Evolutionary conservation across 768 basidiomycete species (phyloP), one percentile per base, ranked within the genome.

Genomic region (Boletus pseudo-olivaceus): DNA sequence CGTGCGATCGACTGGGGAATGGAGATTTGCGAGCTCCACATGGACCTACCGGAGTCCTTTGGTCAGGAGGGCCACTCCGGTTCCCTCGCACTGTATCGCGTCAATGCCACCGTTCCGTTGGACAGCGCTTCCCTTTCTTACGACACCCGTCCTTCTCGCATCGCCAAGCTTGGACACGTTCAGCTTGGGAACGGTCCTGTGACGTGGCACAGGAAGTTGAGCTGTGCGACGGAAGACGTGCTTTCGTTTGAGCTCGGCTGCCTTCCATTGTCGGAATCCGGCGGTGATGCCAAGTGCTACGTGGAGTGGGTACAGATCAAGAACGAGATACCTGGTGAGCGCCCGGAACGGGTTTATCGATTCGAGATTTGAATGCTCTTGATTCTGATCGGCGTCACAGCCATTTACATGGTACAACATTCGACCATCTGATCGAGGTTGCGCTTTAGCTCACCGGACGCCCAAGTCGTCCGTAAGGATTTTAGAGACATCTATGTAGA

Each of bases 231-330:
- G 19, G 58, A 59, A 1, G 58, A 60, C 15, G 58, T 59, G 2
- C 52, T 60, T 8, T 54, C 58, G 4, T 59, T 59, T 26, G 58
- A 59, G 30, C 51, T 59, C 17, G 30, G 58, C 7, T 59, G 58
- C 15, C 47, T 55, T 41, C 48, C 58, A 3, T 15, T 4, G 44
- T 48, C 27, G 14, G 58, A 59, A 38, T 49, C 51, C 1, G 52
- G 51, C 5, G 57, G 42, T 3, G 57, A 59, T 46, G n/a, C 47
- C 12, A 27, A 23, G 3, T 59, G 58, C 33, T 23, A 30, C 1
- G 48, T 59, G 5, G 58, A 59, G 7, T 60, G 58, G 58, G 33
- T 59, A 12, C 58, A 59, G 12, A 59, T 60, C 34, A 60, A 59
- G 51, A 44, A 55, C 8, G 29, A 33, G 17, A 1, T 41, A 9